These are phyloP conservation scores for Monosporascus cannonballus DNA, from an alignment of 2,329 filamentous ascomycete species.

Conservation along the genomic window DNA sequence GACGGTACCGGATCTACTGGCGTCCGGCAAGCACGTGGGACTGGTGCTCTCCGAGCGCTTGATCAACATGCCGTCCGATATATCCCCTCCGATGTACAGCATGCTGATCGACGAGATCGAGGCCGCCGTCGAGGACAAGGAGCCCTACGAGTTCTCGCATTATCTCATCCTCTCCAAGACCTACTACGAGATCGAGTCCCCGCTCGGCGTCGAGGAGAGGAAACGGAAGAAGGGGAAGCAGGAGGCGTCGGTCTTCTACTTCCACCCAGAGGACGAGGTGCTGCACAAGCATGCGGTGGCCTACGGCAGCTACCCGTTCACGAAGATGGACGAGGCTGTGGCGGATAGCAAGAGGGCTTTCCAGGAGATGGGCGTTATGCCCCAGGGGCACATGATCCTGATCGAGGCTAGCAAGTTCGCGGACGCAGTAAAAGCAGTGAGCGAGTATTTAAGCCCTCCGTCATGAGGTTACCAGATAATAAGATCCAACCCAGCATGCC, in stretches of 20 bases:
- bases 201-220: constrained; percentile 62
- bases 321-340: constrained; percentile 71
- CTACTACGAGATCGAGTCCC: constrained; percentile 84
- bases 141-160: constrained; percentile 89
- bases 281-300: constrained; percentile 70
- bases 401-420: constrained; percentile 76
- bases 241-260: constrained; percentile 68
- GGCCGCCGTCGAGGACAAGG: constrained; percentile 81
- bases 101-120: constrained; percentile 91
- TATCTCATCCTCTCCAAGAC: constrained; percentile 88
- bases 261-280: constrained; percentile 93
- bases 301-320: constrained; percentile 68
- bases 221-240: constrained; percentile 64
- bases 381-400: constrained; percentile 77
- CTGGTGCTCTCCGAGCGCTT: constrained; percentile 87
- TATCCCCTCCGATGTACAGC: constrained; percentile 87
- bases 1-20: constrained; percentile 52
- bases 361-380: constrained; percentile 83
- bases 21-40: constrained; percentile 59
- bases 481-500: background rate
- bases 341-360: constrained; percentile 93
- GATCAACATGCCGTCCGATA: constrained; percentile 94
- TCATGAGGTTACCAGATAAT: constrained; percentile 17
- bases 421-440: constrained; percentile 67
- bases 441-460: constrained; percentile 61